Conservation (phyloP, 2,329 filamentous ascomycete species). For the Aphanocladium album region DNA sequence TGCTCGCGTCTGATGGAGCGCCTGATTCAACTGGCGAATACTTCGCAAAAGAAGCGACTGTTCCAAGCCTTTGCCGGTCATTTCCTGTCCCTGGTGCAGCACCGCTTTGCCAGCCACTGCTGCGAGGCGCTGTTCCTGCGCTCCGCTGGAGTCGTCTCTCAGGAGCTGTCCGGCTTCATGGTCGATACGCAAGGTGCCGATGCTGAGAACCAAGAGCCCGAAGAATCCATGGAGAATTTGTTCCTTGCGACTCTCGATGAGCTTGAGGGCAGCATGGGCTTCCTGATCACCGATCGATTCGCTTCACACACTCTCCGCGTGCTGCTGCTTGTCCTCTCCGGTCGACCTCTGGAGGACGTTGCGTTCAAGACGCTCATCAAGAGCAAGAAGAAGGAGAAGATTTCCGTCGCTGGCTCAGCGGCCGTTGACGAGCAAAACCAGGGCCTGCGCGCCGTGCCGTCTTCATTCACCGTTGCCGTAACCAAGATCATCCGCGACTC, state of each 20-base stretch:
- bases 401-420: constrained; percentile 55
- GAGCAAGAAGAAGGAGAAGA: constrained; percentile 87
- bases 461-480: constrained; percentile 70
- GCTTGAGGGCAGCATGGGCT: constrained; percentile 78
- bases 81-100: constrained; percentile 84
- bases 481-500: constrained; percentile 79
- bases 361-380: constrained; percentile 71
- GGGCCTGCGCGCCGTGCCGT: constrained; percentile 59
- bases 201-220: constrained; percentile 41
- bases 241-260: constrained; percentile 82
- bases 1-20: constrained; percentile 92
- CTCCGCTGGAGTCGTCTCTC: constrained; percentile 71
- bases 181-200: constrained; percentile 38
- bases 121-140: constrained; percentile 89
- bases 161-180: constrained; percentile 57
- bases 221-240: constrained; percentile 72
- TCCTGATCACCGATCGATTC: constrained; percentile 79
- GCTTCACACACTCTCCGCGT: constrained; percentile 89
- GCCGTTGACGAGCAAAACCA: constrained; percentile 43
- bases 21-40: constrained; percentile 74
- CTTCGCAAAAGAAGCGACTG: constrained; percentile 75
- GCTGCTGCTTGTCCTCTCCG: constrained; percentile 78
- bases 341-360: constrained; percentile 67
- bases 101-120: constrained; percentile 95
- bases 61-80: constrained; percentile 83